Conservation (phyloP, 2,329 filamentous ascomycete species). For the Daldinia sp. region DNA sequence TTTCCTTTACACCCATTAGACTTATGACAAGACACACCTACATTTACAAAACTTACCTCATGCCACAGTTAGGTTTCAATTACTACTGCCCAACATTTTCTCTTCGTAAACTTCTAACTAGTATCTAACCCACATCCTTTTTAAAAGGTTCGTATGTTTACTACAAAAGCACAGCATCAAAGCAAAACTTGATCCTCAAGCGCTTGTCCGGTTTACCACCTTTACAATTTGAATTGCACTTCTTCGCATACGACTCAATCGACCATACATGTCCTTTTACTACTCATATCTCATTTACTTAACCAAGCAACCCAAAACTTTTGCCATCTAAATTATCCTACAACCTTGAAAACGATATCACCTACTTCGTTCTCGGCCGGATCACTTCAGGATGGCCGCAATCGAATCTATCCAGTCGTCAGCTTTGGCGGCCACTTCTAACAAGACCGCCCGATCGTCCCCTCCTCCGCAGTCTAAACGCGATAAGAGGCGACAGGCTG, state of each 20-base stretch:
- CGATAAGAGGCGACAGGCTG: conserved; percentile 36
- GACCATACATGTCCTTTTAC: neutral
- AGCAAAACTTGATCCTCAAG: neutral
- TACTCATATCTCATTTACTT: neutral
- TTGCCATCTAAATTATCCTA: neutral
- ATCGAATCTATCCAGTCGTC: conserved; percentile 34
- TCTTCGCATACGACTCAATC: neutral
- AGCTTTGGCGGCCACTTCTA: conserved; percentile 30
- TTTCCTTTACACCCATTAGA: conserved; percentile 5
- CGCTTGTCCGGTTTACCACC: neutral
- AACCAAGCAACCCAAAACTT: neutral
- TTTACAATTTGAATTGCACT: neutral
- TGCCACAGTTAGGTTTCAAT: neutral
- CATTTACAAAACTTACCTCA: neutral
- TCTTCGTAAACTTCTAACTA: neutral
- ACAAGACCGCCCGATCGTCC: conserved; percentile 27
- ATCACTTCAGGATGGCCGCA: conserved; percentile 30
- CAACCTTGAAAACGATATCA: neutral
- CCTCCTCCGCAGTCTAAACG: conserved; percentile 37
- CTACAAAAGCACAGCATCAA: neutral
- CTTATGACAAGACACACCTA: conserved; percentile 2
- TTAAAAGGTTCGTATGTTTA: neutral
- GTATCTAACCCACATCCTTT: neutral
- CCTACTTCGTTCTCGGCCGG: neutral
- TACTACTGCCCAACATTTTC: neutral